phyloP scores from a whole-genome alignment of 768 basidiomycete genomes.

The Sarcodon aspratus region DNA sequence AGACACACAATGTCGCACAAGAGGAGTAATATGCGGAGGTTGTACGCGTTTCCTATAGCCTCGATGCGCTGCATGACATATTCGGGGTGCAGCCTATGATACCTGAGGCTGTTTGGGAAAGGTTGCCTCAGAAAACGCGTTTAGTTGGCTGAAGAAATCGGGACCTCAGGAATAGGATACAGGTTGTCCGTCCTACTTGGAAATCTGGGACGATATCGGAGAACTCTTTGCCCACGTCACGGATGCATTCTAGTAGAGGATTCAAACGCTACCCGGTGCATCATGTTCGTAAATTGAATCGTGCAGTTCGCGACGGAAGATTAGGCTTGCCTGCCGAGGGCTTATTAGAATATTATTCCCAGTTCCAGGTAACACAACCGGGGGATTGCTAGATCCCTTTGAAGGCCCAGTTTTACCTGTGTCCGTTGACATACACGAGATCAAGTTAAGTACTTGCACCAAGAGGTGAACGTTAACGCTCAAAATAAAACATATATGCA shows the following conservation, averaged over 20 bases:
- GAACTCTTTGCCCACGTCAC: conserved; percentile 88
- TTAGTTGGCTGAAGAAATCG: conserved; percentile 1
- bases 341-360: conserved; percentile 23
- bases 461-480: no score
- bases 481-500: no score
- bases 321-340: conserved; percentile 15
- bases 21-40: conserved; percentile 75
- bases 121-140: background rate
- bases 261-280: conserved; percentile 56
- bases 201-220: conserved; percentile 91
- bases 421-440: no score
- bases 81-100: conserved; percentile 95
- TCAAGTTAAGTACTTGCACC: no score
- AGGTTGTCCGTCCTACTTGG: conserved; percentile 90
- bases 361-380: conserved; percentile 19
- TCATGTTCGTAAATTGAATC: background rate
- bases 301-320: background rate
- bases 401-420: no score
- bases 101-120: conserved; percentile 53
- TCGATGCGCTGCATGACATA: conserved; percentile 91
- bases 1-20: conserved; percentile 81
- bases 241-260: conserved; percentile 76
- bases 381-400: conserved; percentile 11
- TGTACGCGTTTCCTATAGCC: conserved; percentile 72
- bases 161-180: conserved; percentile 86